These are phyloP conservation scores for Phalaenopsis hybrid DNA, from an alignment of 116 monocot genomes.

Conservation along the genomic window DNA sequence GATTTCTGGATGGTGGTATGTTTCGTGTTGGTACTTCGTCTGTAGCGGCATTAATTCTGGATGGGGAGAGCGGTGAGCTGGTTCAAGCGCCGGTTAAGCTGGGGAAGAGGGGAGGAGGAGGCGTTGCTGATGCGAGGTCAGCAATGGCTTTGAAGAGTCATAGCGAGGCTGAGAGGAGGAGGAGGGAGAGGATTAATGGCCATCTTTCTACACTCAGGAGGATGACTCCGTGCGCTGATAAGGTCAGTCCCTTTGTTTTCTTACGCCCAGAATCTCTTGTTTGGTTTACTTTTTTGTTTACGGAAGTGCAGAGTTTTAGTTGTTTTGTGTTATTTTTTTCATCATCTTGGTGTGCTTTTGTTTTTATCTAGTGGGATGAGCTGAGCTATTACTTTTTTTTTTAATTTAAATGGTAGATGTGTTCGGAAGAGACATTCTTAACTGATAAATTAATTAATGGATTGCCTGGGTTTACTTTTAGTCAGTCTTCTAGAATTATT, in stretches of 20 bases:
- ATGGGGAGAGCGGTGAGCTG: constrained; percentile 34
- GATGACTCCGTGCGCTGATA: constrained; percentile 44
- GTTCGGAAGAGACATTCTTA: neutral
- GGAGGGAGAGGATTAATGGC: constrained; percentile 64
- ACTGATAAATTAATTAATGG: too few species aligned
- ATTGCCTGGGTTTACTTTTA: too few species aligned
- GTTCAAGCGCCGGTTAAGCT: constrained; percentile 21
- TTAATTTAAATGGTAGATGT: neutral
- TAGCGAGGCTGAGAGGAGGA: constrained; percentile 67
- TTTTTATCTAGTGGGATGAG: neutral
- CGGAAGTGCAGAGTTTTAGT: neutral
- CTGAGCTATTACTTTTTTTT: neutral
- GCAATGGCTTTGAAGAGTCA: constrained; percentile 57
- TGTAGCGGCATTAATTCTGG: constrained; percentile 22
- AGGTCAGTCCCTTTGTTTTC: constrained; percentile 27
- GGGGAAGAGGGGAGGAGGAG: constrained; percentile 15
- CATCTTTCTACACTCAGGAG: constrained; percentile 48
- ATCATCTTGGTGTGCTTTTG: neutral
- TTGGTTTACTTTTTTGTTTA: neutral
- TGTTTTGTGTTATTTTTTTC: neutral
- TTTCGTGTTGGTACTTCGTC: constrained; percentile 2
- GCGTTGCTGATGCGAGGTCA: constrained; percentile 17
- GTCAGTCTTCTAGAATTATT: too few species aligned
- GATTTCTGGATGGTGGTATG: constrained; percentile 11
- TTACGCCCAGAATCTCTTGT: neutral